Conservation (phyloP, 495 filamentous ascomycete species). For the Staphylotrichum tortipilum region DNA sequence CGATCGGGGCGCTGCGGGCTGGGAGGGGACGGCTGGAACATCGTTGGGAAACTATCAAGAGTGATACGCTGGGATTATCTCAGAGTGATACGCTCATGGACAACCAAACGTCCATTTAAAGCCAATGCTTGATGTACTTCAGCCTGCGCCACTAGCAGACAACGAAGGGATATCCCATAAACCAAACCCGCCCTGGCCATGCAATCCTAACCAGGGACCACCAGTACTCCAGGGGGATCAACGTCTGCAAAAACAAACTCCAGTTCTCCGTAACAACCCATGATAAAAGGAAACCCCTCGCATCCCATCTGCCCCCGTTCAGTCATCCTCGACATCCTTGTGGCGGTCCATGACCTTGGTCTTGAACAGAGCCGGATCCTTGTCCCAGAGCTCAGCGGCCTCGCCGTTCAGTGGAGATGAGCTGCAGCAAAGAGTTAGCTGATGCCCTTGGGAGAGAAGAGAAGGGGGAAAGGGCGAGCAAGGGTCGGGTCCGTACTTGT, state of each 20-base stretch:
- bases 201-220: slow-evolving; percentile 20
- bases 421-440: slow-evolving; percentile 41
- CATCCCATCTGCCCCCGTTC: slow-evolving; percentile 11
- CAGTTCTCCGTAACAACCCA: slow-evolving; percentile 28
- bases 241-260: slow-evolving; percentile 25
- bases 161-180: slow-evolving; percentile 27
- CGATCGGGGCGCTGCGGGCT: slow-evolving; percentile 10
- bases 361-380: slow-evolving; percentile 80
- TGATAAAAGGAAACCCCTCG: slow-evolving; percentile 3
- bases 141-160: slow-evolving; percentile 20
- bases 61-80: slow-evolving; percentile 17
- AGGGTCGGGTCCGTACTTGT: slow-evolving; percentile 57
- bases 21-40: too few relatives aligned
- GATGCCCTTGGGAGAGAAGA: neutral
- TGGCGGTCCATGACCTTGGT: slow-evolving; percentile 51
- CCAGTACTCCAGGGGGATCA: slow-evolving; percentile 18
- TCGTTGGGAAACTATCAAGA: slow-evolving; percentile 5
- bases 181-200: slow-evolving; percentile 26
- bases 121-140: slow-evolving; percentile 26
- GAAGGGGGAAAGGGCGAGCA: neutral
- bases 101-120: slow-evolving; percentile 20
- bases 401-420: slow-evolving; percentile 92
- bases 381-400: slow-evolving; percentile 93
- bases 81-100: slow-evolving; percentile 26
- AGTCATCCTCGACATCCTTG: slow-evolving; percentile 50